Base-by-base conservation (phyloP, 768 basidiomycete species). In the Neoboletus magnificus region DNA sequence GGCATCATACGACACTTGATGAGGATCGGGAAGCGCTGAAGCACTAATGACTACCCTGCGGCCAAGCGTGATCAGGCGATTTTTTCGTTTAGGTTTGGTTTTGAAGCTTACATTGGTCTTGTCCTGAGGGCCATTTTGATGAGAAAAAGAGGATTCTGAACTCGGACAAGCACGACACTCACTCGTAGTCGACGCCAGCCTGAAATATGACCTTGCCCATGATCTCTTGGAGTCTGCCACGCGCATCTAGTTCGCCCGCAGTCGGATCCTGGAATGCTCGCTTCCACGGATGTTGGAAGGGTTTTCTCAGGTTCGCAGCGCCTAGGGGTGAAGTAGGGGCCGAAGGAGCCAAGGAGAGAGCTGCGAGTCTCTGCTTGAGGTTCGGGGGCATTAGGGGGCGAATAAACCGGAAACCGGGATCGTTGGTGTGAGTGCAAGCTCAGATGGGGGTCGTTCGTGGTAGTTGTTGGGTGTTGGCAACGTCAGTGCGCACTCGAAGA, bases 111-210 rank as follows among this genome's bases (percentile, higher is more conserved):
- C 91, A 93, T 92, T 48, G 91, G 91, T 61, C 89, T 82, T 50
- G 91, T 93, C 73, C 91, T 93, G 57, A 15, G 32, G 27, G 8
- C 3, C 3, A n/a, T 12, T 20, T 40, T 51, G 52, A 66, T 63
- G 23, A 66, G 54, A 52, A 51, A 48, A 54, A 64, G 51, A 63
- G 30, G 36, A 37, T 33, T 42, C 40, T 18, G 22, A 12, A 40
- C 46, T 50, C 25, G 42, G 45, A 35, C n/a, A 12, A 23, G 41
- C 11, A 40, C 22, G 27, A 50, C 18, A 78, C 87, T 66, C 62
- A 94, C 92, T 93, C 91, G 60, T 84, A 93, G 73, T 94, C 92
- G 54, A 92, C 87, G 2, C 92, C 92, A 42, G 92, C 92, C 67
- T 92, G 91, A 63, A 89, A 92, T 43, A 93, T 91, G 73, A 93